Conservation (phyloP, 2,329 filamentous ascomycete genomes). For the Cylindrodendrum hubeiense region DNA sequence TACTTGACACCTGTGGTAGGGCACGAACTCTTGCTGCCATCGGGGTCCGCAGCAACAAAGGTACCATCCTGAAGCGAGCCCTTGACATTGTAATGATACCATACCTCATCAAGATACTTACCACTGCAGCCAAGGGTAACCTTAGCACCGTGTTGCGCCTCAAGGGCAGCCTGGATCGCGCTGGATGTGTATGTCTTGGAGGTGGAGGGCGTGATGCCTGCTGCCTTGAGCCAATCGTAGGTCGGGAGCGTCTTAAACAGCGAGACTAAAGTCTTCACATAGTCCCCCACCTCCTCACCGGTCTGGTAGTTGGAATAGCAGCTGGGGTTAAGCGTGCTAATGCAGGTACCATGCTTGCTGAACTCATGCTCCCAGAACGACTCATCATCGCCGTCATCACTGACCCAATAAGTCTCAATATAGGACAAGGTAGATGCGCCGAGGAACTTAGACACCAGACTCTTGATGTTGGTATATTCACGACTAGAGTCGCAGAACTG, state of each 20-base stretch:
- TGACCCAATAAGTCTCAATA: conserved; percentile 81
- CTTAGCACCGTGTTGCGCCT: conserved; percentile 63
- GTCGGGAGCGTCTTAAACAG: conserved; percentile 76
- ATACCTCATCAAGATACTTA: conserved; percentile 64
- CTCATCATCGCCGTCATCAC: conserved; percentile 73
- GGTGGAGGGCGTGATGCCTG: conserved; percentile 68
- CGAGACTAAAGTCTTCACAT: conserved; percentile 74
- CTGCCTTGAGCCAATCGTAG: conserved; percentile 71
- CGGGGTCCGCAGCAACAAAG: conserved; percentile 68
- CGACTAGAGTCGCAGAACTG: conserved; percentile 73
- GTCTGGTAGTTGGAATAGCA: conserved; percentile 75
- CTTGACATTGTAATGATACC: conserved; percentile 73
- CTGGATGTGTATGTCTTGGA: conserved; percentile 69
- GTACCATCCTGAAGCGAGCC: conserved; percentile 70
- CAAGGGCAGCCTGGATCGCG: conserved; percentile 71
- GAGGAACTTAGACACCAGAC: conserved; percentile 68
- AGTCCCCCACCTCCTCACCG: conserved; percentile 76
- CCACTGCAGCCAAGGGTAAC: conserved; percentile 69
- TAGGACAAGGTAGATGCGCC: conserved; percentile 70
- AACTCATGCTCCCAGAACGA: conserved; percentile 82
- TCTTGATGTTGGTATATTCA: conserved; percentile 73
- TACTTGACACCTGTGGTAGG: conserved; percentile 55
- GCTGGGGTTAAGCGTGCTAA: conserved; percentile 74
- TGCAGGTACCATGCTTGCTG: conserved; percentile 81
- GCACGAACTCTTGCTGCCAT: conserved; percentile 70